Evolutionary conservation across 305 asterid genomes (phyloP).

Genomic region (Fraxinus floribunda): DNA sequence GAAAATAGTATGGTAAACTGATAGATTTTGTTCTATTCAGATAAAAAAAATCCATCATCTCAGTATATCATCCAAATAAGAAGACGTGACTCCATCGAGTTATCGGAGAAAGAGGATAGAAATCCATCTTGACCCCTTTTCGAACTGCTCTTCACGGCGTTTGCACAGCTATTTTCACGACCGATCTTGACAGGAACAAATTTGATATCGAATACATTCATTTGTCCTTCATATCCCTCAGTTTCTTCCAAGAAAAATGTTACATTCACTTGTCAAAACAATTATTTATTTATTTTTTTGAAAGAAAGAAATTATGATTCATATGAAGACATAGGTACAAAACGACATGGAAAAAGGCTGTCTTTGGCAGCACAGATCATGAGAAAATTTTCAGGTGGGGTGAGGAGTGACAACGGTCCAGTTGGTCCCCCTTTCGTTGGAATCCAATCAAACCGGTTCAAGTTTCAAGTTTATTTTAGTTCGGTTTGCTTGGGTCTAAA

Average conservation of each 20-base stretch:
- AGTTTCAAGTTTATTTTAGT: neutral
- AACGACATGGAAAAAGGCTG: constrained; percentile 43
- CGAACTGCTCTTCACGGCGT: neutral
- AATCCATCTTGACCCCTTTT: neutral
- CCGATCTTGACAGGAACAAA: neutral
- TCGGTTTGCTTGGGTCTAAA: neutral
- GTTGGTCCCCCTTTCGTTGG: neutral
- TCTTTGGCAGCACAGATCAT: constrained; percentile 29
- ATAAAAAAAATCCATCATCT: neutral
- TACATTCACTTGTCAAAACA: neutral
- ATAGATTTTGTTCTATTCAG: neutral
- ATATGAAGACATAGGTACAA: constrained; percentile 28
- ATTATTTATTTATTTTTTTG: neutral
- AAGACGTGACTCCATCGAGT: neutral
- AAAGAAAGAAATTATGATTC: constrained; percentile 17
- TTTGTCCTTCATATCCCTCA: neutral
- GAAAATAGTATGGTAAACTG: neutral
- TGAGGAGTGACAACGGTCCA: neutral
- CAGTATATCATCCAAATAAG: neutral
- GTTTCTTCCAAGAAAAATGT: neutral
- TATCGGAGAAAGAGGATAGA: neutral
- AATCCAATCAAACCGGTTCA: neutral
- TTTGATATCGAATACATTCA: neutral
- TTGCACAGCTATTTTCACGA: neutral
- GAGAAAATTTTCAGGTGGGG: neutral